Conservation (phyloP, 2,329 filamentous ascomycete species). For the Pestalotiopsis sp. region DNA sequence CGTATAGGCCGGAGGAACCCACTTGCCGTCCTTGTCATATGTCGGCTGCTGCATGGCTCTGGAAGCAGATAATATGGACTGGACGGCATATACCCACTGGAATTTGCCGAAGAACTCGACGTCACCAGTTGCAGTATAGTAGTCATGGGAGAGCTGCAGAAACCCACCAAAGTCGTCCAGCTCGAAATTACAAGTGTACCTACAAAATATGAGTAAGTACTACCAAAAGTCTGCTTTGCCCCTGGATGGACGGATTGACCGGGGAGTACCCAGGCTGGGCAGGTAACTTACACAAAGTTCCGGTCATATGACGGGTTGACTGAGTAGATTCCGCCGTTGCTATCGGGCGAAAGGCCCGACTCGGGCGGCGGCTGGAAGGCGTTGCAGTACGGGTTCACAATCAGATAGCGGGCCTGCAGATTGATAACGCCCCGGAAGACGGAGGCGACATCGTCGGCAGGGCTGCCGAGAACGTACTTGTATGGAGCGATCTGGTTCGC, state of each 20-base stretch:
- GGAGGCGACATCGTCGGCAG: constrained; percentile 62
- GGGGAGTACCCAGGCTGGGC: neutral
- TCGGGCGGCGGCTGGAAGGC: constrained; percentile 88
- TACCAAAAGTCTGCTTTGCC: no score
- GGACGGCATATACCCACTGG: constrained; percentile 69
- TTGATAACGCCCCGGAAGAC: constrained; percentile 78
- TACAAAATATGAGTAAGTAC: neutral
- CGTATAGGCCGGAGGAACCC: constrained; percentile 64
- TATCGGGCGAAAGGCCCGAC: constrained; percentile 62
- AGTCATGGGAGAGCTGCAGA: constrained; percentile 71
- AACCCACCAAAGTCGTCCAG: constrained; percentile 80
- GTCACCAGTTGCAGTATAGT: constrained; percentile 68
- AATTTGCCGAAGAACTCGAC: constrained; percentile 67
- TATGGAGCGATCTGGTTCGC: constrained; percentile 80
- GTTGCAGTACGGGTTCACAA: constrained; percentile 82
- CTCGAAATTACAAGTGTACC: constrained; percentile 81
- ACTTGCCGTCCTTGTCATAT: constrained; percentile 58
- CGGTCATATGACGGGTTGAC: constrained; percentile 66
- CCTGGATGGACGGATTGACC: neutral
- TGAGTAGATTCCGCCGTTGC: constrained; percentile 62
- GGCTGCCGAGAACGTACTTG: constrained; percentile 61
- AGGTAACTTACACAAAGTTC: constrained; percentile 57
- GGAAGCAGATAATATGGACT: constrained; percentile 62
- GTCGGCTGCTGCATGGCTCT: constrained; percentile 66
- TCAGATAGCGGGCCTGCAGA: constrained; percentile 72